phyloP scores from a whole-genome alignment of 257 asterid genomes.

The Echium plantagineum region DNA sequence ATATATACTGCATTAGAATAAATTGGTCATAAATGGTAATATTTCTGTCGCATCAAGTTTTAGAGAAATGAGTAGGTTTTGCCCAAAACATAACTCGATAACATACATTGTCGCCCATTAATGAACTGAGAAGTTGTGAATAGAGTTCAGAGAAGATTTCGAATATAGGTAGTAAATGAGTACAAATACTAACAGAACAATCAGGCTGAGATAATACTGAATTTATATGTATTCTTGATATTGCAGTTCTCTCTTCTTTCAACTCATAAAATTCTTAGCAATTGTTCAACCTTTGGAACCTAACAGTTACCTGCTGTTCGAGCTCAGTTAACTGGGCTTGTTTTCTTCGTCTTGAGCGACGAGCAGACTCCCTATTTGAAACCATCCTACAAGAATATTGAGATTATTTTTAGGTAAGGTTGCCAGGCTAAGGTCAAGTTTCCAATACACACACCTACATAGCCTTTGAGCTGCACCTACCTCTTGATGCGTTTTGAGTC shows the following conservation, averaged over 20 bases:
- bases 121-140: too few relatives aligned
- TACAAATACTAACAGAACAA: neutral
- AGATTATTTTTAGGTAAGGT: constrained; percentile 1
- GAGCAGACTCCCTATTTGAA: constrained; percentile 76
- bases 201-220: neutral
- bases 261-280: neutral
- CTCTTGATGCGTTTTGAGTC: constrained; percentile 52
- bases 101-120: too few relatives aligned
- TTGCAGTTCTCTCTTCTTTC: too few relatives aligned
- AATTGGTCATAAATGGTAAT: too few relatives aligned
- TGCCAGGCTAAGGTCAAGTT: neutral
- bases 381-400: constrained; percentile 44
- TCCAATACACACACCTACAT: neutral
- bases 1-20: too few relatives aligned
- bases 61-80: too few relatives aligned
- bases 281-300: neutral
- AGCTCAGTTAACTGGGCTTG: constrained; percentile 73
- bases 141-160: neutral
- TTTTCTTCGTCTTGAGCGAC: constrained; percentile 75
- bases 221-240: neutral
- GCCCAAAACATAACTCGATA: too few relatives aligned
- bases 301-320: constrained; percentile 45
- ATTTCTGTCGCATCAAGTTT: too few relatives aligned
- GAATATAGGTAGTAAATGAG: neutral
- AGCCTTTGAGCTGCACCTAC: constrained; percentile 14